These are phyloP conservation scores for Verticillium nonalfalfae DNA, from an alignment of 2,329 filamentous ascomycete genomes.

Conservation along the genomic window DNA sequence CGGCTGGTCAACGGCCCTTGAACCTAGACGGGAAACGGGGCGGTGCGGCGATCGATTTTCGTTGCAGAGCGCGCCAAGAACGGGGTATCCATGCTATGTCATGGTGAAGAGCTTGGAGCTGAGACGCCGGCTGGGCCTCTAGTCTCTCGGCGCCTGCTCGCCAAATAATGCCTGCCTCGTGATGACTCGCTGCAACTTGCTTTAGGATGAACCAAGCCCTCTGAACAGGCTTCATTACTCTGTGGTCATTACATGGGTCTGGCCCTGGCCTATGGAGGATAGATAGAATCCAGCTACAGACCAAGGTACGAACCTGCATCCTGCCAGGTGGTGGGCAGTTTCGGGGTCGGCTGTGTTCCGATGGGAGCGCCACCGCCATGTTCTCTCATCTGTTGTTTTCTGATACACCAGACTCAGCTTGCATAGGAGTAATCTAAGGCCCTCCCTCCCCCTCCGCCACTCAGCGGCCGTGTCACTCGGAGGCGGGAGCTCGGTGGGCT, in stretches of 20 bases:
- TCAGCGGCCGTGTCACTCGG: not conserved
- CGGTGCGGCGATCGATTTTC: not conserved
- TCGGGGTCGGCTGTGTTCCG: not conserved
- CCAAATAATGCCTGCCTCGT: not conserved
- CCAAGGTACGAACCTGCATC: not conserved
- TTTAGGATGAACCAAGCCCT: not conserved
- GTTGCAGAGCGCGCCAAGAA: not conserved
- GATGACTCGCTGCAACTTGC: not conserved
- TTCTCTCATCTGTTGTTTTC: not conserved
- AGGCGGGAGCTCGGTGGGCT: not conserved
- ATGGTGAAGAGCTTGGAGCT: not conserved
- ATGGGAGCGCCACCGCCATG: not conserved
- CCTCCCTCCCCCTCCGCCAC: not conserved
- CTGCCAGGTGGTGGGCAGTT: not conserved
- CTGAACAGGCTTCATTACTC: not conserved
- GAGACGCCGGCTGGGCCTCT: not conserved
- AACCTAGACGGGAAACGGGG: not conserved
- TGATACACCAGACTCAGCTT: not conserved
- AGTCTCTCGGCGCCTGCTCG: not conserved
- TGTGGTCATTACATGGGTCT: not conserved
- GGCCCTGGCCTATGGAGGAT: not conserved
- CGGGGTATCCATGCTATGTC: not conserved
- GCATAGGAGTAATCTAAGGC: not conserved
- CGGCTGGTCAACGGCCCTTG: not conserved
- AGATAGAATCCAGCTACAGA: not conserved